These are phyloP conservation scores for Pleurotus djamor DNA, from an alignment of 768 basidiomycete species.

Conservation along the genomic window DNA sequence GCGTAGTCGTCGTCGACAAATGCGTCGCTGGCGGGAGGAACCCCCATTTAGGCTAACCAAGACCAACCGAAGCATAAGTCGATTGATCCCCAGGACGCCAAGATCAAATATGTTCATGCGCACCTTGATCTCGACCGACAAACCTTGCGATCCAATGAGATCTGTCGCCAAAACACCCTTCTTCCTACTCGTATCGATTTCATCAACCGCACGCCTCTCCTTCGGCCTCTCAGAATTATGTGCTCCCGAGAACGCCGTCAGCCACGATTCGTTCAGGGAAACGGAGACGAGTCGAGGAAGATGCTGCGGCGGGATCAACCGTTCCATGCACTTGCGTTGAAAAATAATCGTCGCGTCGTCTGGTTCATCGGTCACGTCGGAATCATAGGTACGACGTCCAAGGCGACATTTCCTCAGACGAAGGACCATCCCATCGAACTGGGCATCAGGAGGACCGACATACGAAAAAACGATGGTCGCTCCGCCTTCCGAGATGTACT, in stretches of 20 bases:
- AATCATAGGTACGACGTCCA: constrained; percentile 8
- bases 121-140: constrained; percentile 94
- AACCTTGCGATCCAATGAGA: constrained; percentile 60
- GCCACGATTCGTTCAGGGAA: constrained; percentile 51
- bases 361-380: constrained; percentile 19
- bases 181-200: constrained; percentile 50
- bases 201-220: constrained; percentile 51
- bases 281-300: constrained; percentile 60
- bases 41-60: constrained; percentile 90
- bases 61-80: too few species aligned
- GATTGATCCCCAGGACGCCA: not conserved
- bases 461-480: constrained; percentile 90
- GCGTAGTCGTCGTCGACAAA: constrained; percentile 55
- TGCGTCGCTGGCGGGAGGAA: constrained; percentile 71
- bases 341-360: constrained; percentile 48
- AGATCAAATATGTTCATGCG: constrained; percentile 10
- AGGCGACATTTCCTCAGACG: constrained; percentile 64
- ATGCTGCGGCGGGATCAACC: constrained; percentile 57
- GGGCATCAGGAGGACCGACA: constrained; percentile 45
- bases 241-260: constrained; percentile 44
- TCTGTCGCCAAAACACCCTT: constrained; percentile 80
- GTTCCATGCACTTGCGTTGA: constrained; percentile 60
- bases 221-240: constrained; percentile 54
- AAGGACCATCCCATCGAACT: constrained; percentile 66
- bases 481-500: constrained; percentile 90